Conservation (phyloP, 1,284 basidiomycete species). For the Boletus austroedulis region DNA sequence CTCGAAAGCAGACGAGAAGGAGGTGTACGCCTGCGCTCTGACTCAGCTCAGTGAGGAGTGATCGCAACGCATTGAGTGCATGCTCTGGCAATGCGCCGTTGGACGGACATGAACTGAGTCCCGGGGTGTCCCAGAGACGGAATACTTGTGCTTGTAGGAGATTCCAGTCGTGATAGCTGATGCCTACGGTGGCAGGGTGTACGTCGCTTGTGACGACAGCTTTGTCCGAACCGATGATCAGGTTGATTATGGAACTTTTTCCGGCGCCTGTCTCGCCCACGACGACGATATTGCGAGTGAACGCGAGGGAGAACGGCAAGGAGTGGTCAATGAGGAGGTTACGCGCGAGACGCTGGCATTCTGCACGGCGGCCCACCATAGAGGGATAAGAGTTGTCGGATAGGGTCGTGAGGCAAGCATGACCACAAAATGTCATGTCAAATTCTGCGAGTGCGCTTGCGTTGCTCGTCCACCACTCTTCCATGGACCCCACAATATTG, state of each 20-base stretch:
- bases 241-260: constrained; percentile 33
- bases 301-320: too few relatives aligned
- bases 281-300: constrained; percentile 29
- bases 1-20: constrained; percentile 30
- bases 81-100: too few relatives aligned
- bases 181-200: constrained; percentile 19
- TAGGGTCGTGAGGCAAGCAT: constrained; percentile 36
- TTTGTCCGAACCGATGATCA: constrained; percentile 20
- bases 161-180: constrained; percentile 20
- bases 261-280: constrained; percentile 31
- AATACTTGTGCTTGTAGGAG: too few relatives aligned
- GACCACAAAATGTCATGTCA: constrained; percentile 26
- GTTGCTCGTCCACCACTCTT: constrained; percentile 36
- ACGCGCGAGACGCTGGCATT: constrained; percentile 22
- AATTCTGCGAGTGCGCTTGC: constrained; percentile 13
- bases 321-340: too few relatives aligned
- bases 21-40: constrained; percentile 30
- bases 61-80: constrained; percentile 19
- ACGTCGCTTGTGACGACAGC: constrained; percentile 25
- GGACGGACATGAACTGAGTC: too few relatives aligned
- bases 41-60: constrained; percentile 24
- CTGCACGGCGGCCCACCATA: constrained; percentile 20
- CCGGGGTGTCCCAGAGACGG: constrained; percentile 29
- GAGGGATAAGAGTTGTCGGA: constrained; percentile 28
- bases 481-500: constrained; percentile 32